These are phyloP conservation scores for Aureobasidium namibiae DNA, from an alignment of 2,329 filamentous ascomycete species.

Conservation along the genomic window DNA sequence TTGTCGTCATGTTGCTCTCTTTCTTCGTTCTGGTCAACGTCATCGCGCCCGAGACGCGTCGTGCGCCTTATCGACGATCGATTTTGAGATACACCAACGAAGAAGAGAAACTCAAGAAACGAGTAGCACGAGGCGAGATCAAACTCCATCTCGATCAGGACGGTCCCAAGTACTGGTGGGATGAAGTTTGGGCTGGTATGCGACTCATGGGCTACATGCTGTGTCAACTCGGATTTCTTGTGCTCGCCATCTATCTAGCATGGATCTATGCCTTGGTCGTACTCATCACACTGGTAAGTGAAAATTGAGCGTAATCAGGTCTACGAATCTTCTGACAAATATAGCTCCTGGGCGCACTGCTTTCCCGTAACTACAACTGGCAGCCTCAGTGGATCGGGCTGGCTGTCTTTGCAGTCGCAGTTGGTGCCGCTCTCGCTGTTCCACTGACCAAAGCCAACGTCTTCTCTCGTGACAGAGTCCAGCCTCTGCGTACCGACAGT, in stretches of 20 bases:
- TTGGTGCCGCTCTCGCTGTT: conserved; percentile 61
- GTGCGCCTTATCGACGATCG: conserved; percentile 59
- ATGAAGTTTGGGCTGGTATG: conserved; percentile 65
- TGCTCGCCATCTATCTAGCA: conserved; percentile 62
- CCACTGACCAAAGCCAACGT: conserved; percentile 65
- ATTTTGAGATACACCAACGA: conserved; percentile 53
- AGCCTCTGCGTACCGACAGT: conserved; percentile 53
- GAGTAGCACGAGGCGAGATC: conserved; percentile 63
- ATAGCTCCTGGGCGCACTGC: conserved; percentile 59
- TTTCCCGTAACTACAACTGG: conserved; percentile 59
- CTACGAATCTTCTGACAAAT: not conserved
- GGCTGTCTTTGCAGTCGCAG: conserved; percentile 55
- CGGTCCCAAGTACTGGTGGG: conserved; percentile 67
- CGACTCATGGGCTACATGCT: conserved; percentile 62
- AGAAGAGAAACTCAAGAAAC: conserved; percentile 40
- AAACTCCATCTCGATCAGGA: conserved; percentile 67
- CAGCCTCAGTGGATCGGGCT: conserved; percentile 58
- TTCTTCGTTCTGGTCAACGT: conserved; percentile 61
- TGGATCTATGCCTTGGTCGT: conserved; percentile 76
- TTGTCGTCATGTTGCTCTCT: conserved; percentile 60
- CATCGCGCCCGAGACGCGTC: conserved; percentile 62
- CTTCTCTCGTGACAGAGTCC: conserved; percentile 57
- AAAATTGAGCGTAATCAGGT: not conserved
- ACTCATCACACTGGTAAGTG: conserved; percentile 57
- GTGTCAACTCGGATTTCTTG: conserved; percentile 62